These are phyloP conservation scores for Acanthamoeba healyi DNA, from an alignment of 208 protist genomes.

Conservation along the genomic window DNA sequence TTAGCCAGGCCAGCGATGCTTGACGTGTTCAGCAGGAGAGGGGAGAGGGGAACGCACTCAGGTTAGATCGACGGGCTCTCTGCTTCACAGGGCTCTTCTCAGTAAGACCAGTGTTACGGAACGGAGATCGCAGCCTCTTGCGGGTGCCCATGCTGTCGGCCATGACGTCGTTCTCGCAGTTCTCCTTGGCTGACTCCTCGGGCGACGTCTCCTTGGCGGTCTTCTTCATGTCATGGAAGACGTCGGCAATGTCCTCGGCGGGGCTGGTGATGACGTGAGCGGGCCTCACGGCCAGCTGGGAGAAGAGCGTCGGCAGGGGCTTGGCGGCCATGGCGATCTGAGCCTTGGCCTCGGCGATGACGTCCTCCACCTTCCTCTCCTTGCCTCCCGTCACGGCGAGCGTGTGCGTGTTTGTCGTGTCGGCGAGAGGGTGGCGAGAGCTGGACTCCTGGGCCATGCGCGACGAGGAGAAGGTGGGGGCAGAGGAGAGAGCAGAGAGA, in stretches of 20 bases:
- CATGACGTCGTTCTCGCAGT: too few species aligned
- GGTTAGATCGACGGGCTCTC: neutral
- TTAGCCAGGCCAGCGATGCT: neutral
- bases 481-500: neutral
- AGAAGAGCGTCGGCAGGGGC: neutral
- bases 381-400: neutral
- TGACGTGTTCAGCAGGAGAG: too few species aligned
- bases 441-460: neutral
- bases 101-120: neutral
- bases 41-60: too few species aligned
- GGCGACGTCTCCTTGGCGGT: too few species aligned
- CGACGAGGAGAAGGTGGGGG: constrained; percentile 13
- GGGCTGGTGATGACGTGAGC: constrained; percentile 9
- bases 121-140: constrained; percentile 39
- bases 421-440: neutral
- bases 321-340: neutral
- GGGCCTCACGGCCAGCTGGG: neutral
- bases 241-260: neutral
- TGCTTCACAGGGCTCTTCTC: constrained; percentile 6
- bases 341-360: constrained; percentile 5
- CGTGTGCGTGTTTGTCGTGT: constrained; percentile 21
- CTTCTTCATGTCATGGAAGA: neutral
- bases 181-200: too few species aligned
- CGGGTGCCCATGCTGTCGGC: neutral
- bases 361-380: constrained; percentile 1